Percentiles rank a stretch among this genome's conserved stretches.
Evolutionary conservation across 2,329 filamentous ascomycete species (phyloP).

Genomic region (Knufia petricola): DNA sequence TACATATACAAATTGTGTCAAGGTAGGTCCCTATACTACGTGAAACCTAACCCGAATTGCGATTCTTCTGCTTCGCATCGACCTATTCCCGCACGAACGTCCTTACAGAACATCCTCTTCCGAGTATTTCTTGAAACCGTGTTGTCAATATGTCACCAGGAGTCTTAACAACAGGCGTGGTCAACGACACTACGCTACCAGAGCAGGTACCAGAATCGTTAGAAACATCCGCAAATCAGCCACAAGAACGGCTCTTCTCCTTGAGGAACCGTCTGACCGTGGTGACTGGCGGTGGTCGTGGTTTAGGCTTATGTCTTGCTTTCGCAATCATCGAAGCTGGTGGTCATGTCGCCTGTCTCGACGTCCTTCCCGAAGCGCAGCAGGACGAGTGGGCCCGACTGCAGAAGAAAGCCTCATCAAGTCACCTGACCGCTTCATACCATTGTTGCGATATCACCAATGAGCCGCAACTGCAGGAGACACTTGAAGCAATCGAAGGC

Average conservation of each 20-base stretch:
- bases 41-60: no score
- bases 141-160: conserved; percentile 7
- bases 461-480: no score
- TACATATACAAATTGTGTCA: no score
- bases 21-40: no score
- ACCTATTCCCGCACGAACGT: no score
- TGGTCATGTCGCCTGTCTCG: conserved; percentile 8
- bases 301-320: conserved; percentile 7
- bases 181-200: conserved; percentile 2
- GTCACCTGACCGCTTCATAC: not conserved
- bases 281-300: conserved; percentile 9
- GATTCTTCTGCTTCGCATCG: no score
- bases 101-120: no score
- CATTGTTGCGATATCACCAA: not conserved
- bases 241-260: not conserved
- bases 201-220: not conserved
- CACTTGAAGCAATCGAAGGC: no score
- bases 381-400: not conserved
- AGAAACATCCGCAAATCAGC: not conserved
- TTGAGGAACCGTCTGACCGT: not conserved
- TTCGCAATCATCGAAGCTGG: conserved; percentile 7
- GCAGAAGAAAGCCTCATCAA: not conserved
- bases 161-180: not conserved
- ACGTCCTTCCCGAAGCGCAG: not conserved
- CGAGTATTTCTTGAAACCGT: no score